Percentiles rank a stretch among this genome's conserved stretches.
These are phyloP conservation scores for Wickerhamiella kazuoi DNA, from an alignment of 805 yeast genomes.

Conservation along the genomic window DNA sequence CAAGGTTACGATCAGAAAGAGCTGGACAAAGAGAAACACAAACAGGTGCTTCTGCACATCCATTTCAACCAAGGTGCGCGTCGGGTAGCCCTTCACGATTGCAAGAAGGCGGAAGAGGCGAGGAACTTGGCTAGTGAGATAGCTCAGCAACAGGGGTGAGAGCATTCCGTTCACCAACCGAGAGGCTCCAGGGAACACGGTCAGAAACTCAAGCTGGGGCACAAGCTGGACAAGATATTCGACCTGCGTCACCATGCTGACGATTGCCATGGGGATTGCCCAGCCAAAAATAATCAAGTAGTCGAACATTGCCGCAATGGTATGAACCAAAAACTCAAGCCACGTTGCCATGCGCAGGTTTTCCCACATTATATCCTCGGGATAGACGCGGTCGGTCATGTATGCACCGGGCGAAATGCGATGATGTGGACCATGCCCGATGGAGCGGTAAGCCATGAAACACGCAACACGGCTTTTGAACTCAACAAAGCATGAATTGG, in stretches of 20 bases:
- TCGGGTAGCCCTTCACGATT: slow-evolving; percentile 36
- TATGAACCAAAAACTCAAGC: slow-evolving; percentile 22
- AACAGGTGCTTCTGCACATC: slow-evolving; percentile 66
- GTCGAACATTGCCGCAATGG: slow-evolving; percentile 30
- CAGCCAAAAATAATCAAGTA: slow-evolving; percentile 42
- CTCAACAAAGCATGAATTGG: slow-evolving; percentile 33
- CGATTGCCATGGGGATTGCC: slow-evolving; percentile 70
- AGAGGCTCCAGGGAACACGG: slow-evolving; percentile 35
- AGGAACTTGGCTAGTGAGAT: slow-evolving; percentile 47
- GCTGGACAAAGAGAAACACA: slow-evolving; percentile 60
- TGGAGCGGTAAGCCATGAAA: slow-evolving; percentile 36
- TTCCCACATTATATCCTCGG: slow-evolving; percentile 55
- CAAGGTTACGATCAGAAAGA: slow-evolving; percentile 68
- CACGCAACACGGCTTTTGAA: slow-evolving; percentile 42
- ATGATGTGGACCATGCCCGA: slow-evolving; percentile 4
- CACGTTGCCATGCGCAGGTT: slow-evolving; percentile 30
- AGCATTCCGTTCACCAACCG: slow-evolving; percentile 42
- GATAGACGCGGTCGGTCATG: slow-evolving; percentile 31
- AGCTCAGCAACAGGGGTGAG: slow-evolving; percentile 49
- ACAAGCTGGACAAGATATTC: slow-evolving; percentile 44
- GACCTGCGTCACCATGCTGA: slow-evolving; percentile 58
- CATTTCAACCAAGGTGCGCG: slow-evolving; percentile 46
- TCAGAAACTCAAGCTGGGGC: slow-evolving; percentile 42
- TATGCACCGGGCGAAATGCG: slow-evolving; percentile 4
- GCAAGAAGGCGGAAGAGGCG: slow-evolving; percentile 37